Base-by-base conservation (phyloP, 1,139 yeast genomes). In the Waltiozyma sp. region DNA sequence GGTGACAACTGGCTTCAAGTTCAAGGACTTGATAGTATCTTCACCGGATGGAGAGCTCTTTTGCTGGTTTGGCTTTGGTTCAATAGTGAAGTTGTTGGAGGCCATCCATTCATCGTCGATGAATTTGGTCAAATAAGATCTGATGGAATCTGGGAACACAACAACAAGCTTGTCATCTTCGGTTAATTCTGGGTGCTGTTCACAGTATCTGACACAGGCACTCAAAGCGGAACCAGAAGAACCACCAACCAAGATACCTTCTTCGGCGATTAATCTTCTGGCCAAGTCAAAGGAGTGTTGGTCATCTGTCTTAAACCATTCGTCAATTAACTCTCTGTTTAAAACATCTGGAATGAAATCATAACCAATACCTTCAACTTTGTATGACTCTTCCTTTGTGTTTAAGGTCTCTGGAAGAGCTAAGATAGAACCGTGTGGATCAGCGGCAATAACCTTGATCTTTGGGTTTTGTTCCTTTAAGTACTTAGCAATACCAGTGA, bases 71-170 rank as follows among this genome's bases (percentile, higher is more conserved):
- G 71, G 69, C 52, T 66, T 63, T 40, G 69, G 65, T 43, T 72
- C 71, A 48, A 69, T 62, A 41, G 64, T 60, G 58, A 86, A 80
- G 6, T 87, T 85, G 61, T 85, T 83, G 55, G 77, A 77, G 62
- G 73, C 75, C 85, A 86, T 78, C 95, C 95, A 86, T 65, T 84
- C 94, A 58, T 86, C 94, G 61, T 86, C 95, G 41, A 86, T 91
- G 59, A 86, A 86, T 67, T 86, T 86, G 51, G 91, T 78, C 62
- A 86, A 72, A 68, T 86, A 86, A 14, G 94, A 84, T 69, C 95
- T 79, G 57, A 86, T 77, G 38, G 91, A 80, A 61, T 86, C 95
- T 43, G 95, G 95, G 75, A 85, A 77, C 28, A 86, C 81, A 39
- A 83, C 89, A 37, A 86, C 95, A 47, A 86, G 72, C 28, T 75